Evolutionary conservation across 176 grass and related monocot species (phyloP).

Genomic region (Carex littledalei): DNA sequence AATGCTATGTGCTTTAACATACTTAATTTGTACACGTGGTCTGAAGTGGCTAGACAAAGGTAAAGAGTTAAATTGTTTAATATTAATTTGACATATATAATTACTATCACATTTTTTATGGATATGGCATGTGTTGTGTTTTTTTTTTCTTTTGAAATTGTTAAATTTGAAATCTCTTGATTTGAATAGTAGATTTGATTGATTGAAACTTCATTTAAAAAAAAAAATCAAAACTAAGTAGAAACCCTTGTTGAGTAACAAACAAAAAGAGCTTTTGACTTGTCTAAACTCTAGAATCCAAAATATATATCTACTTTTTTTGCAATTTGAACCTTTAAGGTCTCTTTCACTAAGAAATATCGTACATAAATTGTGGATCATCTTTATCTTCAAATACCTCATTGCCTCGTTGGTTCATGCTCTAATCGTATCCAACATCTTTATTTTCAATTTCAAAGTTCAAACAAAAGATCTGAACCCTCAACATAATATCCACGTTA

Average conservation of each 20-base stretch:
- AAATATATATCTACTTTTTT: background rate
- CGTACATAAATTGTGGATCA: too few species aligned
- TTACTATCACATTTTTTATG: background rate
- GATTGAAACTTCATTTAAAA: background rate
- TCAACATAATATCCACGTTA: too few species aligned
- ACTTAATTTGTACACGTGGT: too few species aligned
- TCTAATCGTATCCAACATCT: too few species aligned
- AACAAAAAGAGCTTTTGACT: background rate
- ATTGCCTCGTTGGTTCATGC: too few species aligned
- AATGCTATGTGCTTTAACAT: too few species aligned
- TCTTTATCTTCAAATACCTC: too few species aligned
- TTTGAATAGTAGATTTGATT: background rate
- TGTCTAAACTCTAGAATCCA: background rate
- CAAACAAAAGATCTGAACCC: too few species aligned
- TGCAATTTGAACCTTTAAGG: too few species aligned
- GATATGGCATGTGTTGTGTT: background rate
- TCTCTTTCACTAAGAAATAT: too few species aligned
- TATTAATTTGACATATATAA: background rate
- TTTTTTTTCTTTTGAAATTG: background rate
- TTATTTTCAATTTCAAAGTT: too few species aligned
- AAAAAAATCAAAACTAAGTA: background rate
- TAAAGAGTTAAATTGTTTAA: background rate
- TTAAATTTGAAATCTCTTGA: background rate
- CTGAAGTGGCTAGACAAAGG: background rate
- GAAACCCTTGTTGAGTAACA: background rate